A percentile compares a stretch with the other conserved stretches of the same genome.
These are phyloP conservation scores for Helotiales sp. DNA, from an alignment of 2,329 filamentous ascomycete genomes.

Conservation along the genomic window DNA sequence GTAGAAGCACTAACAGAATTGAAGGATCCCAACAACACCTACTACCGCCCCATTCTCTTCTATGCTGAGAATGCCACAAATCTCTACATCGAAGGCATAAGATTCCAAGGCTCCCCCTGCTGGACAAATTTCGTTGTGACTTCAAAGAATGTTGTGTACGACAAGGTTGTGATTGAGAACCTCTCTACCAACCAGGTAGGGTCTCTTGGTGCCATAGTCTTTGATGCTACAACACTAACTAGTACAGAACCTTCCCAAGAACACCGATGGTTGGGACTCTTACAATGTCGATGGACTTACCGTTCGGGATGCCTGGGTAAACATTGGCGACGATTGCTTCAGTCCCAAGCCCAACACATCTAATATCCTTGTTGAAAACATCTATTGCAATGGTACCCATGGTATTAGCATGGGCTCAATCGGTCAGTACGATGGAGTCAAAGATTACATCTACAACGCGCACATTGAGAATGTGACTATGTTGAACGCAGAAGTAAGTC, in stretches of 20 bases:
- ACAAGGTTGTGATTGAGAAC: constrained; percentile 59
- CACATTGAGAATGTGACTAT: constrained; percentile 64
- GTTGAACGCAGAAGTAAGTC: constrained; percentile 52
- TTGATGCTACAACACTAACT: constrained; percentile 36
- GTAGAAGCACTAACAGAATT: background rate
- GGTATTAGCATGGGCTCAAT: constrained; percentile 63
- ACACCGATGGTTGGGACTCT: constrained; percentile 67
- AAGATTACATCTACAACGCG: constrained; percentile 60
- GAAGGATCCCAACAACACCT: constrained; percentile 58
- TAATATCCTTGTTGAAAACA: constrained; percentile 61
- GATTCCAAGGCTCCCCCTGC: constrained; percentile 64
- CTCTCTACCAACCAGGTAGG: constrained; percentile 51
- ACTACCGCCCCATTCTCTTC: constrained; percentile 64
- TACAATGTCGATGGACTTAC: constrained; percentile 60
- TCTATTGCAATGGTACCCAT: constrained; percentile 65
- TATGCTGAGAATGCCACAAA: constrained; percentile 65
- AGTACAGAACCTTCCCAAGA: constrained; percentile 56
- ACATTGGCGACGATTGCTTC: constrained; percentile 66
- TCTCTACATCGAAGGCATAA: constrained; percentile 60
- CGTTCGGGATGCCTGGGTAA: constrained; percentile 56
- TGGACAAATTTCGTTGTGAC: constrained; percentile 68
- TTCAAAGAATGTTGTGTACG: constrained; percentile 58
- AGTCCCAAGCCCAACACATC: constrained; percentile 64
- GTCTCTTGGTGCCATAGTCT: background rate
- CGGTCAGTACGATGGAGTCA: constrained; percentile 60